Conservation (phyloP, 2,329 filamentous ascomycete genomes). For the Didymosphaeria variabile region DNA sequence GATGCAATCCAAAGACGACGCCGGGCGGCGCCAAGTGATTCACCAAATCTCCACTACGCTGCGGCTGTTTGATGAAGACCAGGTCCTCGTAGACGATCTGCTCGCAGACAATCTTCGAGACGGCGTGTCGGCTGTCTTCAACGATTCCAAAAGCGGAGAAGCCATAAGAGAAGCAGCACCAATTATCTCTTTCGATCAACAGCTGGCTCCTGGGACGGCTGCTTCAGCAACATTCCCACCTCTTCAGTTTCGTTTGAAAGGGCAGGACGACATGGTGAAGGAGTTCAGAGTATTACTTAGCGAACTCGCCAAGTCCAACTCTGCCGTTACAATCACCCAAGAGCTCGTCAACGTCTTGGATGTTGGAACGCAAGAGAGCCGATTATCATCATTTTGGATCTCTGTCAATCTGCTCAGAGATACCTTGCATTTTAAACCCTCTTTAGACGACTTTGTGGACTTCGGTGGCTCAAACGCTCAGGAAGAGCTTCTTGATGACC, state of each 20-base stretch:
- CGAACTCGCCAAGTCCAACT: constrained; percentile 60
- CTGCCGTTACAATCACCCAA: constrained; percentile 62
- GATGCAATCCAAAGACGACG: constrained; percentile 86
- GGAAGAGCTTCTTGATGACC: constrained; percentile 62
- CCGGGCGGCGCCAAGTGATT: constrained; percentile 75
- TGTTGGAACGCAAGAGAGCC: constrained; percentile 64
- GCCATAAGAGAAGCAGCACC: constrained; percentile 26
- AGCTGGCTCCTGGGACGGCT: constrained; percentile 25
- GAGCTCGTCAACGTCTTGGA: constrained; percentile 72
- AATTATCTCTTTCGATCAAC: constrained; percentile 22
- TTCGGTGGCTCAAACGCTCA: constrained; percentile 48
- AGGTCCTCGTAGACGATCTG: constrained; percentile 71
- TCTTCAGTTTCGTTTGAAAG: constrained; percentile 66
- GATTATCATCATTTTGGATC: constrained; percentile 81
- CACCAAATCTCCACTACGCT: constrained; percentile 80
- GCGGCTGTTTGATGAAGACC: constrained; percentile 69
- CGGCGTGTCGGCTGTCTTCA: constrained; percentile 67
- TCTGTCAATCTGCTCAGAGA: constrained; percentile 75
- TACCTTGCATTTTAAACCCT: constrained; percentile 60
- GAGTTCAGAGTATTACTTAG: constrained; percentile 68
- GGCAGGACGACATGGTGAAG: constrained; percentile 71
- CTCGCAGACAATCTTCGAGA: constrained; percentile 77
- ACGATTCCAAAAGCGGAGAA: constrained; percentile 38
- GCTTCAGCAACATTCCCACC: constrained; percentile 62
- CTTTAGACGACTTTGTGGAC: constrained; percentile 73